Base-by-base conservation (phyloP, 305 asterid genomes). In the Solanum hybrid region DNA sequence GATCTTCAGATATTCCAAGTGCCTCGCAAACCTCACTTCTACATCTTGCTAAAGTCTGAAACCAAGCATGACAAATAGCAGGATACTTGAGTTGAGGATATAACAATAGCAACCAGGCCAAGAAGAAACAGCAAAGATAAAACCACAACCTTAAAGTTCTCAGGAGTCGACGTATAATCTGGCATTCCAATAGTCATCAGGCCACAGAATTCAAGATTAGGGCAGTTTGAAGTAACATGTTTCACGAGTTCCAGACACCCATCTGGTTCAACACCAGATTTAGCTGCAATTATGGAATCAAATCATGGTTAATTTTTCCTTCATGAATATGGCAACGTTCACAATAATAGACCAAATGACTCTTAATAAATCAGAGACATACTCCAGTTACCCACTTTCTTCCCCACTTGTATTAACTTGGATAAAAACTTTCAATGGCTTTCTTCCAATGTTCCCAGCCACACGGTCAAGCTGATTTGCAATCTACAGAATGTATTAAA, bases 401-500 rank as follows among this genome's bases (percentile, higher is more conserved):
- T 97, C 99, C 88, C 99, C 99, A 89, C 99, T 97, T 7, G 99
- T 97, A 88, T 97, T 97, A 81, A 97, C 99, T 95, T 97, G 99
- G 91, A 97, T 93, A 92, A 96, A 86, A 80, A 97, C 98, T 94
- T 94, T 95, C 91, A 97, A 90, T 51, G 98, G 99, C 87, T 94
- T 94, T 90, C 99, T 95, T 92, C 98, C 99, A 45, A 94, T 94
- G 93, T 91, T 94, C 88, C 93, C 97, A 29, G 93, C 91, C 42
- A 90, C 98, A 35, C 98, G 97, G 89, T 97, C 93, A 42, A 97
- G 98, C 92, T 92, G 93, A 92, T 95, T 95, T 36, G 99, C 99
- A 88, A 97, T 96, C 99, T 97, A 90, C 86, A 88, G 35, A 75
- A 89, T 78, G 87, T 35, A 85, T 35, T 29, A 31, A 84, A 51